Base-by-base conservation (phyloP, 805 yeast genomes). In the Torulaspora indica region DNA sequence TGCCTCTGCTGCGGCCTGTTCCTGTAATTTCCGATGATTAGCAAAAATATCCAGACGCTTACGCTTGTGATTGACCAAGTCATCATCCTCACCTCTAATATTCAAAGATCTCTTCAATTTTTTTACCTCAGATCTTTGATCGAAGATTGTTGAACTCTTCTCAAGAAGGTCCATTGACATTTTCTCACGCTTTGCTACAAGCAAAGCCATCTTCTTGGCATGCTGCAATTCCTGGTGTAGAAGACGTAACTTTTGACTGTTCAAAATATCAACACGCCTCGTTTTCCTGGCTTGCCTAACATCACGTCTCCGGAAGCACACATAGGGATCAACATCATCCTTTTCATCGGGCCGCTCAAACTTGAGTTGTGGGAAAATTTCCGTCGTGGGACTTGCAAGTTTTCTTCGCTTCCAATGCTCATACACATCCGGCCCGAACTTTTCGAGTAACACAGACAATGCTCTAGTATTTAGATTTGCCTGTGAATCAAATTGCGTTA, bases 261-360 rank as follows among this genome's bases (percentile, higher is more conserved):
- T 88, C 55, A 88, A 85, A 27, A 85, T 77, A 68, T 93, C 98
- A 0, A 96, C 86, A 52, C 98, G 79, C 64, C 98, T 79, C 0
- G 98, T 93, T 64, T 93, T 93, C 64, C 98, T 83, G 24, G 95
- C 93, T 61, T 86, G 97, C 53, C 98, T 79, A 52, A 88, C 83
- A 60, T 90, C 98, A 64, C 98, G 83, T 54, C 96, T 81, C 58
- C 98, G 78, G 72, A 93, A 93, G 69, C 97, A 88, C 32, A 88
- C 83, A 64, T 93, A 93, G 1, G 98, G 98, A 64, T 93, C 97
- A 47, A 77, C 78, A 57, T 90, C 97, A 57, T 90, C 97, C 58
- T 89, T 89, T 47, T 87, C 93, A 44, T 78, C 78, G 18, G 86
- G 86, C 54, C 86, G 90, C 68, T 90, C 97, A 62, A 86, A 89